A percentile compares a stretch with the other conserved stretches of the same genome.
phyloP scores from a whole-genome alignment of 179 eudicot species.

The Beta lomatogona region DNA sequence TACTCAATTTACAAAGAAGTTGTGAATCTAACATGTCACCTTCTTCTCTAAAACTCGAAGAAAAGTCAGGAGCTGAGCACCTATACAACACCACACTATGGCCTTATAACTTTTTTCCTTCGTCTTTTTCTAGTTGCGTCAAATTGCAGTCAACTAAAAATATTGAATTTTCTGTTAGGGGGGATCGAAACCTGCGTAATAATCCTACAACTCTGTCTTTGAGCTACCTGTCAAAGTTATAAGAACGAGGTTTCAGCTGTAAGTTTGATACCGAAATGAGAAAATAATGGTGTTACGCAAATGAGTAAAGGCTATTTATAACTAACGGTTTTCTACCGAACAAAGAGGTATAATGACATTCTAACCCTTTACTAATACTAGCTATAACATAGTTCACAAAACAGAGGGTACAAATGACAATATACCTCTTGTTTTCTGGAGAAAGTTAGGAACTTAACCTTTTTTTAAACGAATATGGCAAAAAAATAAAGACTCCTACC shows the following conservation, averaged over 20 bases:
- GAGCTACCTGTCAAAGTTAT: slow-evolving; percentile 36
- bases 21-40: slow-evolving; percentile 32
- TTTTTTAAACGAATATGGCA: no score
- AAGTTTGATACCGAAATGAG: background rate
- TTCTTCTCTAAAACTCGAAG: slow-evolving; percentile 50
- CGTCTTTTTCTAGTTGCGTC: slow-evolving; percentile 22
- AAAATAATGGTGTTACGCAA: background rate
- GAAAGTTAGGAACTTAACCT: no score
- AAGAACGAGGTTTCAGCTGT: slow-evolving; percentile 14
- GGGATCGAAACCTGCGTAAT: slow-evolving; percentile 23
- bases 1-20: slow-evolving; percentile 38
- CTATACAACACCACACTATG: slow-evolving; percentile 40
- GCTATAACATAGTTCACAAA: no score
- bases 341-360: no score
- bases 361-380: no score
- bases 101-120: slow-evolving; percentile 14
- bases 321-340: no score
- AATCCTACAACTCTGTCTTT: slow-evolving; percentile 38
- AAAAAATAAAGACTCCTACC: slow-evolving; percentile 16
- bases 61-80: slow-evolving; percentile 41
- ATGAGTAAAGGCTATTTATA: no score
- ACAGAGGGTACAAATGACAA: no score
- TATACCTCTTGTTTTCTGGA: no score
- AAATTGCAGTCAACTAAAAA: slow-evolving; percentile 24
- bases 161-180: slow-evolving; percentile 31